Percentiles rank a stretch among this genome's conserved stretches.
phyloP scores from a whole-genome alignment of 345 rosid species.

The Trapa bicornis region DNA sequence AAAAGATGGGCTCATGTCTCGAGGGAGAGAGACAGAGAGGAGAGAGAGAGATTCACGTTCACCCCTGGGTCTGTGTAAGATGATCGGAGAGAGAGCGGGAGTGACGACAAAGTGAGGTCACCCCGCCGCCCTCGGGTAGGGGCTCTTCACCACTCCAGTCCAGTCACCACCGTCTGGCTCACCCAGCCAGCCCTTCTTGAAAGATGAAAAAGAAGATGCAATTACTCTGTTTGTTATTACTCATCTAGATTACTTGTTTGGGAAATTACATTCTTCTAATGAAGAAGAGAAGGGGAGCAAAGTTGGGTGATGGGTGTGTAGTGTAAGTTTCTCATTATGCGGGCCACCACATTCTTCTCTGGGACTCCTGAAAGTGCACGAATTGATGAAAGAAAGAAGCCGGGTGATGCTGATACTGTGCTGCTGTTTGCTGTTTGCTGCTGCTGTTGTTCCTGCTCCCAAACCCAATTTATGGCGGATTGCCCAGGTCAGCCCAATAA shows the following conservation, averaged over 20 bases:
- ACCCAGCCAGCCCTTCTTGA: too few species aligned
- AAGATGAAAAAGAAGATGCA: too few species aligned
- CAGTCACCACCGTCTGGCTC: background rate
- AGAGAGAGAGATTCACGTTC: constrained; percentile 2
- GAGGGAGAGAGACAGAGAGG: constrained; percentile 6
- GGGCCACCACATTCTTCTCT: background rate
- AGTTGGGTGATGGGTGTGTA: too few species aligned
- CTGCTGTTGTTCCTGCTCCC: too few species aligned
- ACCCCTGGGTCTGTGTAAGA: too few species aligned
- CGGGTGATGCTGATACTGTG: too few species aligned
- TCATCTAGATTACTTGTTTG: too few species aligned
- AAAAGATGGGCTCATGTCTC: constrained; percentile 6
- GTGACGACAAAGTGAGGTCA: constrained; percentile 27
- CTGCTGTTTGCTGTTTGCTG: too few species aligned
- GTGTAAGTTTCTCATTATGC: background rate
- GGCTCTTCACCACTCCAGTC: background rate
- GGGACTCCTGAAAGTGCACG: background rate
- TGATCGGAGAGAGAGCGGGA: constrained; percentile 4
- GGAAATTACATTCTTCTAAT: too few species aligned
- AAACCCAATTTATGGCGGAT: background rate
- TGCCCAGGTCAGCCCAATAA: background rate
- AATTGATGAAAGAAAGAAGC: background rate
- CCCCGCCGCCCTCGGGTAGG: constrained; percentile 12
- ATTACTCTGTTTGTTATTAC: too few species aligned
- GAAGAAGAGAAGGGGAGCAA: too few species aligned